phyloP scores from a whole-genome alignment of 2,329 filamentous ascomycete species.

The Fusarium nygamai region DNA sequence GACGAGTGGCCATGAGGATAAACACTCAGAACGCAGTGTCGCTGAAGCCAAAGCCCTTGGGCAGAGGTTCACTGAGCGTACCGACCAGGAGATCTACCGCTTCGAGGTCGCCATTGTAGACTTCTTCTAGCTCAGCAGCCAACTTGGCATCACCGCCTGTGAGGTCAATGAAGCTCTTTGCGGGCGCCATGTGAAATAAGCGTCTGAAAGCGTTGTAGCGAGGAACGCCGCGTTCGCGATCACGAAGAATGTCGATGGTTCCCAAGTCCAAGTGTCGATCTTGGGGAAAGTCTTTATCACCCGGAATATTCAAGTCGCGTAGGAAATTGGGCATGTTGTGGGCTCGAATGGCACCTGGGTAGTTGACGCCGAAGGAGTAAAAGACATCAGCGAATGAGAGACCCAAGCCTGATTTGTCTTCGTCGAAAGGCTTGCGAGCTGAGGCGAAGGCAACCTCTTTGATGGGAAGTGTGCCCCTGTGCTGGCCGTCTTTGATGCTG shows the following conservation, averaged over 20 bases:
- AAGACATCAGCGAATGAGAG: conserved; percentile 15
- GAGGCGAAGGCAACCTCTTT: conserved; percentile 12
- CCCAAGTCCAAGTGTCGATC: conserved; percentile 21
- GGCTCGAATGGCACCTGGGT: conserved; percentile 15
- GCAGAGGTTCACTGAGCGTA: conserved; percentile 14
- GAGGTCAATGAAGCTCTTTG: conserved; percentile 8
- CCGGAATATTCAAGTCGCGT: background rate
- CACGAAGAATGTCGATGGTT: conserved; percentile 25
- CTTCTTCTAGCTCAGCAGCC: conserved; percentile 8
- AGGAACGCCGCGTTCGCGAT: conserved; percentile 23
- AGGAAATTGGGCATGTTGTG: conserved; percentile 27
- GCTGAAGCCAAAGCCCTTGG: conserved; percentile 18
- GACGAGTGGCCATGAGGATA: conserved; percentile 20
- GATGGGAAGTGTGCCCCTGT: conserved; percentile 9
- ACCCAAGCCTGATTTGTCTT: background rate
- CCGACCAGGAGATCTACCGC: conserved; percentile 14
- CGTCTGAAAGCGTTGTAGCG: conserved; percentile 26
- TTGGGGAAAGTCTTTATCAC: conserved; percentile 5
- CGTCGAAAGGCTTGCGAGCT: conserved; percentile 2
- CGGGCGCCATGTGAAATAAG: conserved; percentile 14
- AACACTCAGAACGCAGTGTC: conserved; percentile 25
- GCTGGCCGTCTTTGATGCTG: background rate
- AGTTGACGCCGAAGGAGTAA: conserved; percentile 24
- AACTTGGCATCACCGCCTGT: conserved; percentile 12
- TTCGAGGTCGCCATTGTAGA: conserved; percentile 2